phyloP scores from a whole-genome alignment of 768 basidiomycete genomes.

The Hydnomerulius pinastri region DNA sequence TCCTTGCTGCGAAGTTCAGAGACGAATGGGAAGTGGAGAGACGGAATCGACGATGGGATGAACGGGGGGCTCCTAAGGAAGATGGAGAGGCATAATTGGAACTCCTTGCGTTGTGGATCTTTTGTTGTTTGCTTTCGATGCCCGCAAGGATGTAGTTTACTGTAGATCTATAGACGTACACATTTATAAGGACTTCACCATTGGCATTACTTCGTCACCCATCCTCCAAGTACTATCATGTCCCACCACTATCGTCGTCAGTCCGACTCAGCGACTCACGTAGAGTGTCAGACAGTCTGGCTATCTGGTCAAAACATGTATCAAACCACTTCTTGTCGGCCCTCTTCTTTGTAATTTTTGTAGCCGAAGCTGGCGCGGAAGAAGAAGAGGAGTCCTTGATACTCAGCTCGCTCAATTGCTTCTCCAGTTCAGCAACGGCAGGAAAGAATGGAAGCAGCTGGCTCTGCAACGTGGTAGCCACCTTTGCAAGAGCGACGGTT shows the following conservation, averaged over 20 bases:
- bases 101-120: neutral
- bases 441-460: slow-evolving; percentile 28
- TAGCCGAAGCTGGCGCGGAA: neutral
- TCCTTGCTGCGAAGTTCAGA: slow-evolving; percentile 58
- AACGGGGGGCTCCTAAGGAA: slow-evolving; percentile 26
- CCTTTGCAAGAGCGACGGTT: slow-evolving; percentile 37
- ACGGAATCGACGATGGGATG: slow-evolving; percentile 29
- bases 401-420: slow-evolving; percentile 24
- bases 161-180: slow-evolving; percentile 19
- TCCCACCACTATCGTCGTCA: slow-evolving; percentile 4
- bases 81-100: slow-evolving; percentile 37
- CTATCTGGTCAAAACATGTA: slow-evolving; percentile 64
- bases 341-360: slow-evolving; percentile 24
- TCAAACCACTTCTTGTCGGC: slow-evolving; percentile 61
- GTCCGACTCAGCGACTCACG: slow-evolving; percentile 23
- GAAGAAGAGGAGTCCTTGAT: slow-evolving; percentile 6
- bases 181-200: neutral
- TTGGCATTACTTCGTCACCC: neutral
- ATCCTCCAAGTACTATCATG: neutral
- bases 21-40: slow-evolving; percentile 49
- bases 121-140: slow-evolving; percentile 1
- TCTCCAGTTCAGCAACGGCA: slow-evolving; percentile 21
- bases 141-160: slow-evolving; percentile 5
- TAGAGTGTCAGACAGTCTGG: slow-evolving; percentile 40
- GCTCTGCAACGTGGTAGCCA: slow-evolving; percentile 39